phyloP scores from a whole-genome alignment of 1,284 basidiomycete genomes.

The Leccinum griseonigrum region DNA sequence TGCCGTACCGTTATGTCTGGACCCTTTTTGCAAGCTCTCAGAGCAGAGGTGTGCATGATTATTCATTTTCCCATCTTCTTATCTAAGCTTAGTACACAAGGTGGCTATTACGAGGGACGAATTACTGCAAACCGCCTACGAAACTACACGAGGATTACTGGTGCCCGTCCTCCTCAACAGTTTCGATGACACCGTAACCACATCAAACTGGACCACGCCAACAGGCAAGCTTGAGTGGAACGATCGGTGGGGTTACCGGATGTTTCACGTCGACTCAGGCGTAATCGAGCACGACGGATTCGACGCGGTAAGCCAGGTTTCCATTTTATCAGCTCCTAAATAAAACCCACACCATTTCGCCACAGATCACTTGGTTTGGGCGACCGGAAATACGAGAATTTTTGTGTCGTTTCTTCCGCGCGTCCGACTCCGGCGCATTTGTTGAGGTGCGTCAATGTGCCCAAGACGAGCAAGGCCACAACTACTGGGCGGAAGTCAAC shows the following conservation, averaged over 20 bases:
- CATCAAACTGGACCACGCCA: background rate
- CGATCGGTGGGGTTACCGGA: background rate
- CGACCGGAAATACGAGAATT: background rate
- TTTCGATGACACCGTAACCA: background rate
- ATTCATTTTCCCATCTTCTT: background rate
- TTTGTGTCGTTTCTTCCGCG: background rate
- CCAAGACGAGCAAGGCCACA: background rate
- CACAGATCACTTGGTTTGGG: background rate
- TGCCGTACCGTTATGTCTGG: background rate
- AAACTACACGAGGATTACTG: background rate
- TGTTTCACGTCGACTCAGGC: background rate
- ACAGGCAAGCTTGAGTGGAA: background rate
- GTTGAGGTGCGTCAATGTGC: background rate
- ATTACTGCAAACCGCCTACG: background rate
- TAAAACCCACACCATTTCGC: background rate
- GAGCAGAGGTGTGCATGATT: background rate
- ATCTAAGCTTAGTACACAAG: background rate
- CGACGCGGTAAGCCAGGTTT: background rate
- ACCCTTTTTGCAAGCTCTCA: background rate
- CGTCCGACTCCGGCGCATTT: background rate
- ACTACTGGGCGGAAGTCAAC: background rate
- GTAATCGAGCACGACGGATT: background rate
- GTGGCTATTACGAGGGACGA: background rate
- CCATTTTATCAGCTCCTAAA: background rate
- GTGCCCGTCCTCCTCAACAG: background rate